Base-by-base conservation (phyloP, 108 stramenopile species). In the Skeletonema potamos region DNA sequence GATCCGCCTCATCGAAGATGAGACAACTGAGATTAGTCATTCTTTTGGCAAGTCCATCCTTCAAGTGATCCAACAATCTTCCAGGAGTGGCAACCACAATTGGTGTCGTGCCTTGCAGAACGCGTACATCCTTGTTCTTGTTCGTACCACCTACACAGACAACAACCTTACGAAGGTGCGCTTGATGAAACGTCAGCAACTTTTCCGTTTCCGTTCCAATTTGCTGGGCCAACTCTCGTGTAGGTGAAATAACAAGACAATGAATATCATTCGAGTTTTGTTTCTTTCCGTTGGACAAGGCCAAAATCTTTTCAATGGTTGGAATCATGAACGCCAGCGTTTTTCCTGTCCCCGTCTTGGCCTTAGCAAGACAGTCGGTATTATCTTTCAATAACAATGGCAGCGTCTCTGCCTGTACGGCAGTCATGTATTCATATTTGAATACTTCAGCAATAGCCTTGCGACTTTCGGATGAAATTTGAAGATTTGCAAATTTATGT, bases 21-120 rank as follows among this genome's bases (percentile, higher is more conserved):
- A 85, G 57, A 9, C 37, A 39, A 33, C 71, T 59, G 0, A 85
- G 68, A 27, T 78, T 73, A 11, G 59, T 26, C 76, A 84, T 68
- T 1, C 81, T 61, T 15, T 59, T 24, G 0, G 67, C 68, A 13
- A 81, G 68, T 48, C 86, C 84, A 41, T 97, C 86, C 20, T 97
- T 73, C 68, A 98, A 82, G 67, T 97, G 97, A 81, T 98, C 96
- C 62, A 94, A 74, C 54, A 98, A 79, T 29, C 97, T 64, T 29
- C 97, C 97, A 4, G 97, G 97, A 27, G 97, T 98, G 9, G 95
- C 94, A 8, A 98, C 92, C 9, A 98, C 57, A 17, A 95, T 85
- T 44, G 66, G 85, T 83, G 24, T 84, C 59, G 98, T 85, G 34
- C 92, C 82, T 56, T 58, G 73, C 18, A 97, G 83, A 17, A 71